Evolutionary conservation across 768 basidiomycete species (phyloP).

Genomic region (Exsudoporus frostii): DNA sequence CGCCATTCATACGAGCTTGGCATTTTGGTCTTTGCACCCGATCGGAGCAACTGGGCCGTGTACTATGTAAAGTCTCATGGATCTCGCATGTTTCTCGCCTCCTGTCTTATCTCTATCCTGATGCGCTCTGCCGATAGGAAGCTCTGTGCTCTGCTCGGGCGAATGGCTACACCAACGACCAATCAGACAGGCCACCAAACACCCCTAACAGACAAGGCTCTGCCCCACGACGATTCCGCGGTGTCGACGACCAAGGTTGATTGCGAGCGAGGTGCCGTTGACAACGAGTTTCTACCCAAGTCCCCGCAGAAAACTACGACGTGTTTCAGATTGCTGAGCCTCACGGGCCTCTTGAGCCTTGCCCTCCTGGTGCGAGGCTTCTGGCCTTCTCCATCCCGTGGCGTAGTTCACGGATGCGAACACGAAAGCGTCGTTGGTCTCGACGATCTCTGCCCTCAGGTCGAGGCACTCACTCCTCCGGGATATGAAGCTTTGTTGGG

Average conservation of each 20-base stretch:
- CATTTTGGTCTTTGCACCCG: background rate
- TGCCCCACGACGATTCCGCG: background rate
- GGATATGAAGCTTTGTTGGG: slow-evolving; percentile 17
- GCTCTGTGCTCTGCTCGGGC: slow-evolving; percentile 4
- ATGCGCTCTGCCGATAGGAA: slow-evolving; percentile 6
- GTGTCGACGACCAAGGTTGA: slow-evolving; percentile 7
- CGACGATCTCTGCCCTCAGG: slow-evolving; percentile 28
- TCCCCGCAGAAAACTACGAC: background rate
- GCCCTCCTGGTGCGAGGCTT: background rate
- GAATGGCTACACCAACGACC: background rate
- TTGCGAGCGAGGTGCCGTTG: slow-evolving; percentile 4
- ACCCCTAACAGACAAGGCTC: background rate
- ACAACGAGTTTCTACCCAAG: background rate
- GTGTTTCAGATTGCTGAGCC: background rate
- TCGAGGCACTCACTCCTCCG: slow-evolving; percentile 11
- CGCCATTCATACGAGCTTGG: background rate
- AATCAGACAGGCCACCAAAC: background rate
- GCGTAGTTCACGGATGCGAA: background rate
- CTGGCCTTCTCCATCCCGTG: background rate
- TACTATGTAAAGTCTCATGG: too few relatives aligned
- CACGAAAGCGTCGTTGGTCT: background rate
- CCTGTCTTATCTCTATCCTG: background rate
- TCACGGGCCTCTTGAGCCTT: slow-evolving; percentile 10
- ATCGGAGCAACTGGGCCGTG: background rate
- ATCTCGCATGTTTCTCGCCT: background rate